Evolutionary conservation across 805 yeast species (phyloP).

Genomic region (Ogataea paraovalis): DNA sequence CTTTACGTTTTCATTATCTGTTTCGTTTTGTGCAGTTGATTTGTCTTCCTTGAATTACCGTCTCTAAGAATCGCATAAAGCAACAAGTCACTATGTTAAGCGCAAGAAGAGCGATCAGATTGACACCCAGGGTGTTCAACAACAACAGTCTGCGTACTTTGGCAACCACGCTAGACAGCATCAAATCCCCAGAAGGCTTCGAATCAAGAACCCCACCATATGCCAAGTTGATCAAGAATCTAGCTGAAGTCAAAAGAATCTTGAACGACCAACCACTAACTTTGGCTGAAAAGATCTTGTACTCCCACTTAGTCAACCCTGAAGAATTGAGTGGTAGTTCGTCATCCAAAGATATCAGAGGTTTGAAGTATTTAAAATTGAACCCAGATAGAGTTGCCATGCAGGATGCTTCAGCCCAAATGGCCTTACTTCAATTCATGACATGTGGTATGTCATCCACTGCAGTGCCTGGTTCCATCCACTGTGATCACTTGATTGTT

Average conservation of each 20-base stretch:
- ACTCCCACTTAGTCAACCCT: slow-evolving; percentile 93
- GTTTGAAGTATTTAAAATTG: slow-evolving; percentile 85
- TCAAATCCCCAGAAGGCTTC: slow-evolving; percentile 53
- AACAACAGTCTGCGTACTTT: slow-evolving; percentile 17
- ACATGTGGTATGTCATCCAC: slow-evolving; percentile 89
- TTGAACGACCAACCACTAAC: slow-evolving; percentile 62
- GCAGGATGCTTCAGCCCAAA: slow-evolving; percentile 99
- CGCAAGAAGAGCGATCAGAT: slow-evolving; percentile 5
- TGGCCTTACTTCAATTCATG: slow-evolving; percentile 96
- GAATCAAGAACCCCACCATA: slow-evolving; percentile 84
- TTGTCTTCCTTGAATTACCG: neutral
- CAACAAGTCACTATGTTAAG: slow-evolving; percentile 7
- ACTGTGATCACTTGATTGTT: slow-evolving; percentile 96
- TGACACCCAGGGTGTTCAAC: slow-evolving; percentile 4
- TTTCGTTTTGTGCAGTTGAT: neutral
- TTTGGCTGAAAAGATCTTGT: slow-evolving; percentile 90
- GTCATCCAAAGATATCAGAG: slow-evolving; percentile 49
- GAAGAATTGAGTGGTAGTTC: slow-evolving; percentile 66
- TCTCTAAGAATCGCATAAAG: neutral
- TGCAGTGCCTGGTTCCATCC: slow-evolving; percentile 93
- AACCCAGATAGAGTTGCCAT: slow-evolving; percentile 98
- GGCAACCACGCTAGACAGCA: slow-evolving; percentile 25
- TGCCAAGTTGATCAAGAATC: slow-evolving; percentile 61
- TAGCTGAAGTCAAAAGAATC: slow-evolving; percentile 38
- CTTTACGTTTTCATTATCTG: neutral